Evolutionary conservation across 139 green algal genomes (phyloP).

Genomic region (Chlorella sorokiniana): DNA sequence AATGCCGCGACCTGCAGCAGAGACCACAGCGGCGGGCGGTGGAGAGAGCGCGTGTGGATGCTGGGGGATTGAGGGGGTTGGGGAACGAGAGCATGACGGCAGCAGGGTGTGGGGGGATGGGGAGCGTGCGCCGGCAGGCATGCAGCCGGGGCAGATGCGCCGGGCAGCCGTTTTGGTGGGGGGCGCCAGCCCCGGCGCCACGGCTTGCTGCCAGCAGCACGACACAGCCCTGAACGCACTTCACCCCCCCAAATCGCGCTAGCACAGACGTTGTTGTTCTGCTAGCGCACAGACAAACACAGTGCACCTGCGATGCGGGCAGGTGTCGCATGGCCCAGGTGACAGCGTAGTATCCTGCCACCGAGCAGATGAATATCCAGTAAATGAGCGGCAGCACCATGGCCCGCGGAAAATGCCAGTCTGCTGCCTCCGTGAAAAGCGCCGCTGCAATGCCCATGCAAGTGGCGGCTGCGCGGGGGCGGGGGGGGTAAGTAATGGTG

Average conservation of each 20-base stretch:
- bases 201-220: not conserved
- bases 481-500: not conserved
- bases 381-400: slow-evolving; percentile 59
- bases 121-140: no score
- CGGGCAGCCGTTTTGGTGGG: no score
- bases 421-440: slow-evolving; percentile 28
- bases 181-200: not conserved
- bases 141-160: no score
- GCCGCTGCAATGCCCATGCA: slow-evolving; percentile 47
- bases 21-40: not conserved
- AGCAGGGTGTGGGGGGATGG: not conserved
- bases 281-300: not conserved
- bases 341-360: slow-evolving; percentile 67
- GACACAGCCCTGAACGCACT: not conserved
- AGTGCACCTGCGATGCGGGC: slow-evolving; percentile 64
- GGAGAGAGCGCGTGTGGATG: not conserved
- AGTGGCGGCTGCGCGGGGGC: slow-evolving; percentile 23
- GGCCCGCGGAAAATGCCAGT: slow-evolving; percentile 44
- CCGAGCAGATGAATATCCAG: slow-evolving; percentile 70
- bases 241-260: no score
- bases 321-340: slow-evolving; percentile 65
- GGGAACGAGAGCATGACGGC: not conserved
- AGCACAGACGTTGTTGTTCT: no score
- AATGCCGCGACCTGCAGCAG: slow-evolving; percentile 63
- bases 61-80: no score